phyloP scores from a whole-genome alignment of 495 filamentous ascomycete genomes.

The Astrocystis sublimbata region DNA sequence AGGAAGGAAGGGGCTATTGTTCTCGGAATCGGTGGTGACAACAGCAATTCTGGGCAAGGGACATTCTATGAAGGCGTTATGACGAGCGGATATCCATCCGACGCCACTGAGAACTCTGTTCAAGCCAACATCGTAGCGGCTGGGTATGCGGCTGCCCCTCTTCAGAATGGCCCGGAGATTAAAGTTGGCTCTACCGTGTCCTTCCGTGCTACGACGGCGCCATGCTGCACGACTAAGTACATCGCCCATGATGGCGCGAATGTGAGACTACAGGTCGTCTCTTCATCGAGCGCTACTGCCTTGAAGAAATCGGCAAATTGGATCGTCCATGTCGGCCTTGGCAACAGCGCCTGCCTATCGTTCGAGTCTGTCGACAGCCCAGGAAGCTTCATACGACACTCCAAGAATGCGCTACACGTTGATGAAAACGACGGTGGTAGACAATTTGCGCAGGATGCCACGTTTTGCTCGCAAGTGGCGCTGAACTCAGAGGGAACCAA shows the following conservation, averaged over 20 bases:
- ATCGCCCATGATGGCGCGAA: slow-evolving; percentile 41
- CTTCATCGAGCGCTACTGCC: slow-evolving; percentile 48
- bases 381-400: slow-evolving; percentile 57
- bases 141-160: slow-evolving; percentile 46
- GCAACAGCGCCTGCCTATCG: slow-evolving; percentile 53
- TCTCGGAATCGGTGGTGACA: slow-evolving; percentile 30
- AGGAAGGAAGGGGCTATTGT: slow-evolving; percentile 60
- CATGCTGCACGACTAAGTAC: slow-evolving; percentile 43
- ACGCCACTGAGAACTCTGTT: slow-evolving; percentile 53
- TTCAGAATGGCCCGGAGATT: slow-evolving; percentile 50
- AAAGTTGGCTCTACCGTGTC: slow-evolving; percentile 52
- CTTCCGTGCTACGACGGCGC: slow-evolving; percentile 41
- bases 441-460: slow-evolving; percentile 55
- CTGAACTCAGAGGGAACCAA: slow-evolving; percentile 45
- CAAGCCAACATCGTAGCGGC: slow-evolving; percentile 60
- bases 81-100: slow-evolving; percentile 58
- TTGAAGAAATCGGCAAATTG: slow-evolving; percentile 54
- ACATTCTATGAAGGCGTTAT: slow-evolving; percentile 63
- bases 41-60: slow-evolving; percentile 55
- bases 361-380: slow-evolving; percentile 59
- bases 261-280: slow-evolving; percentile 47
- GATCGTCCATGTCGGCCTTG: slow-evolving; percentile 54
- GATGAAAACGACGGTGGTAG: slow-evolving; percentile 52
- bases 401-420: slow-evolving; percentile 46
- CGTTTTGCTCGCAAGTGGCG: slow-evolving; percentile 52